Conservation (phyloP, 2,329 filamentous ascomycete species). For the Colletotrichum musae region DNA sequence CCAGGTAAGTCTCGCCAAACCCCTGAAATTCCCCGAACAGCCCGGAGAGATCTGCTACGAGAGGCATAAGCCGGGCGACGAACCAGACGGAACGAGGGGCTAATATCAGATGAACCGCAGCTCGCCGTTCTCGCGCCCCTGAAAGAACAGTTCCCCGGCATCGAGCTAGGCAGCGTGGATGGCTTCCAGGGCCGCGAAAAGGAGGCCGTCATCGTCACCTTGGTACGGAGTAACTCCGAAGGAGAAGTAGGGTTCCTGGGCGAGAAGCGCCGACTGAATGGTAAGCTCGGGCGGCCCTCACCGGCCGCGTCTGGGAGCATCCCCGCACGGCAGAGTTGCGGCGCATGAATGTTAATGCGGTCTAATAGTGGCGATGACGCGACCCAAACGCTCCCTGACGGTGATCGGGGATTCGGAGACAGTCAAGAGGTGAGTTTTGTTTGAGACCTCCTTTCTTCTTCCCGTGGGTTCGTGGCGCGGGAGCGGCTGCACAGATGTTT, state of each 20-base stretch:
- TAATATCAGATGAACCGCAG: conserved; percentile 57
- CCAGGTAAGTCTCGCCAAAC: conserved; percentile 69
- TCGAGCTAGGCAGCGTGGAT: conserved; percentile 97
- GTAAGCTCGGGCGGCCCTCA: conserved; percentile 64
- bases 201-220: conserved; percentile 91
- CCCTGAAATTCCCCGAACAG: neutral
- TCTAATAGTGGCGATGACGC: conserved; percentile 92
- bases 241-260: conserved; percentile 93
- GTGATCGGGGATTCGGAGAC: conserved; percentile 96
- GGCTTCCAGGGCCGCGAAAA: conserved; percentile 98
- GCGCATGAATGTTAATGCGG: conserved; percentile 48
- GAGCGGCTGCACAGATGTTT: conserved; percentile 27
- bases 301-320: conserved; percentile 16
- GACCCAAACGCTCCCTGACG: conserved; percentile 90
- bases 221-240: conserved; percentile 92
- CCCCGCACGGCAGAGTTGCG: conserved; percentile 6
- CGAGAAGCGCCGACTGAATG: conserved; percentile 93
- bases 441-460: conserved; percentile 35
- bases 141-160: conserved; percentile 84
- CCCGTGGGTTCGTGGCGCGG: conserved; percentile 24
- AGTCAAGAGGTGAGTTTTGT: conserved; percentile 80
- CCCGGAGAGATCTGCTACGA: neutral
- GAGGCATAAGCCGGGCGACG: neutral
- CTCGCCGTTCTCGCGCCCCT: conserved; percentile 84
- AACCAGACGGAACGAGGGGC: conserved; percentile 32